Conservation (phyloP, 2,329 filamentous ascomycete genomes). For the Pseudocercospora vitis region DNA sequence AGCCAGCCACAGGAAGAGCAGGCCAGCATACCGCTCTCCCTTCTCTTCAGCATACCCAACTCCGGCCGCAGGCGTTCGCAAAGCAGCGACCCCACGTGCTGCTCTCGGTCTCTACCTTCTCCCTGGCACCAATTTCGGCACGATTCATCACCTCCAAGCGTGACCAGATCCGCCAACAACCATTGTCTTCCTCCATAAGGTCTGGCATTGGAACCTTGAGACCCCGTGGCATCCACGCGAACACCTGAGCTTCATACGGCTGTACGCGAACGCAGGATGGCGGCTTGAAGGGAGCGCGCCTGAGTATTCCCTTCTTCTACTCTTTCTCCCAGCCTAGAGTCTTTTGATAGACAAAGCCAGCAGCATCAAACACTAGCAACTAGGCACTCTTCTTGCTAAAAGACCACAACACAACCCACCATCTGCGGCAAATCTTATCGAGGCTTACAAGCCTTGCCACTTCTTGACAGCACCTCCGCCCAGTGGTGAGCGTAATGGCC, state of each 20-base stretch:
- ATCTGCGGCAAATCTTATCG: too few species aligned
- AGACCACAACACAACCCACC: too few species aligned
- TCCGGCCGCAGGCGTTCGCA: not conserved
- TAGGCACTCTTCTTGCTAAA: not conserved
- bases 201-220: not conserved
- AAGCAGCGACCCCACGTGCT: not conserved
- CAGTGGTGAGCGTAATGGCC: too few species aligned
- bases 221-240: too few species aligned
- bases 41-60: not conserved
- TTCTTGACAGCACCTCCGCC: not conserved
- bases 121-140: not conserved
- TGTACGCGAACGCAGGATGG: not conserved
- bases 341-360: not conserved
- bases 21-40: not conserved
- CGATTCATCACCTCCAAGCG: not conserved
- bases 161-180: not conserved
- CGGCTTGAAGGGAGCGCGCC: not conserved
- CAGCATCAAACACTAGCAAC: not conserved
- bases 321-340: not conserved
- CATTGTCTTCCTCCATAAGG: not conserved
- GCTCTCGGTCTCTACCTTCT: not conserved
- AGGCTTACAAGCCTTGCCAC: not conserved
- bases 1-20: not conserved
- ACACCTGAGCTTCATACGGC: not conserved
- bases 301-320: not conserved